Evolutionary conservation across 768 basidiomycete genomes (phyloP), one percentile per base, ranked within the genome.

Genomic region (Agaricus blazei): DNA sequence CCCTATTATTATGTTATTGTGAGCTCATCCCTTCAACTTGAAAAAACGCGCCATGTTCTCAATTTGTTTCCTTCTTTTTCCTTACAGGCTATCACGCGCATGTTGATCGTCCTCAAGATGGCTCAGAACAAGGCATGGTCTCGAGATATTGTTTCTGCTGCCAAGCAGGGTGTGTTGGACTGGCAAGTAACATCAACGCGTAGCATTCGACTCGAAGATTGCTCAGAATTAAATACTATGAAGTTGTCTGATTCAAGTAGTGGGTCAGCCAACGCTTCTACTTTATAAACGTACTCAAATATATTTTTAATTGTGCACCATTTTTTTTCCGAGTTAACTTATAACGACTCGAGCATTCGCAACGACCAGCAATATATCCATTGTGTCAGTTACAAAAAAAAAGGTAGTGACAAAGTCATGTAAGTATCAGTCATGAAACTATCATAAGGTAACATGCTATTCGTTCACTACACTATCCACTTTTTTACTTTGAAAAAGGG

Each of bases 61-160:
- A 19, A 36, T 11, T 23, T 45, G 23, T 34, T 43, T 46, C 26
- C n/a, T 44, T 8, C 23, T 31, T 23, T 28, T 48, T 31, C 19
- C 37, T 9, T 38, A 28, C 41, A 71, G 70, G 63, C 66, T 28
- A 65, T 75, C 2, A 71, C 72, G 7, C 63, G 74, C n/a, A 72
- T 73, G 67, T 58, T 74, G 12, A 73, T 74, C 56, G 63, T 70
- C 23, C 61, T 74, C 9, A 68, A 72, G 27, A 75, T 75, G 68
- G 70, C 72, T 14, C 71, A 74, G 51, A 67, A 71, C 50, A 65
- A 69, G 15, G 74, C 74, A 14, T 75, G 74, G 74, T 67, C 69
- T 3, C 62, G 56, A 48, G 72, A 75, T 31, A 67, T 72, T 12
- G 66, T 70, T 29, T 59, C 59, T 0, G 69, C 72, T 8, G 64